Conservation (phyloP, 1,284 basidiomycete genomes). For the Austroboletus niveus region DNA sequence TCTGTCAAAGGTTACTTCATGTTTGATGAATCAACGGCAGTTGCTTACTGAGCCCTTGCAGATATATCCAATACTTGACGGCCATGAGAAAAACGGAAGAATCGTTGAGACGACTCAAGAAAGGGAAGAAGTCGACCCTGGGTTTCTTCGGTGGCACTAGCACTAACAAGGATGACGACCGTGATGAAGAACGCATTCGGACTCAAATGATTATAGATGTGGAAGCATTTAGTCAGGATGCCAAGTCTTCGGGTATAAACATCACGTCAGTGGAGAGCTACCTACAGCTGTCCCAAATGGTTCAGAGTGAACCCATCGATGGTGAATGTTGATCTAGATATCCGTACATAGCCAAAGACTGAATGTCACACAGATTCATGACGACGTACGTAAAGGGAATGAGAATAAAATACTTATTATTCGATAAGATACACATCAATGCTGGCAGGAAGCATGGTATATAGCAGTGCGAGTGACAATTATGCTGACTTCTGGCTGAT, state of each 20-base stretch:
- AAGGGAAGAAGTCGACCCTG: constrained; percentile 77
- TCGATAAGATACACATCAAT: constrained; percentile 23
- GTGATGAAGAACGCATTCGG: constrained; percentile 79
- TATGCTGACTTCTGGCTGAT: constrained; percentile 35
- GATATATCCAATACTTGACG: constrained; percentile 68
- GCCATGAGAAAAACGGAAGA: constrained; percentile 91
- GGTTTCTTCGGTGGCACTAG: constrained; percentile 66
- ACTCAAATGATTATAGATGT: constrained; percentile 87
- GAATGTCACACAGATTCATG: constrained; percentile 19
- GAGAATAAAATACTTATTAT: background rate
- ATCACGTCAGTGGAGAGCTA: constrained; percentile 55
- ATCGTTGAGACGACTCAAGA: constrained; percentile 79
- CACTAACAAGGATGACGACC: constrained; percentile 55
- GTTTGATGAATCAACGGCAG: background rate
- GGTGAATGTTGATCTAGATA: constrained; percentile 14
- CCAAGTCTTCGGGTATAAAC: constrained; percentile 65
- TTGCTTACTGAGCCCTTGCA: constrained; percentile 25
- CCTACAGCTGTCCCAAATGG: constrained; percentile 57
- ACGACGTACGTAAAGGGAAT: background rate
- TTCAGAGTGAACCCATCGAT: constrained; percentile 45
- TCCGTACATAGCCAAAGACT: background rate
- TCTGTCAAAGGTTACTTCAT: constrained; percentile 59
- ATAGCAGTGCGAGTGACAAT: constrained; percentile 59
- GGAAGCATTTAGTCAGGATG: constrained; percentile 78
- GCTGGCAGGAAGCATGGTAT: constrained; percentile 55